A percentile compares a stretch with the other conserved stretches of the same genome.
phyloP scores from a whole-genome alignment of 306 rosid genomes.

The Pterocarpus santalinus region DNA sequence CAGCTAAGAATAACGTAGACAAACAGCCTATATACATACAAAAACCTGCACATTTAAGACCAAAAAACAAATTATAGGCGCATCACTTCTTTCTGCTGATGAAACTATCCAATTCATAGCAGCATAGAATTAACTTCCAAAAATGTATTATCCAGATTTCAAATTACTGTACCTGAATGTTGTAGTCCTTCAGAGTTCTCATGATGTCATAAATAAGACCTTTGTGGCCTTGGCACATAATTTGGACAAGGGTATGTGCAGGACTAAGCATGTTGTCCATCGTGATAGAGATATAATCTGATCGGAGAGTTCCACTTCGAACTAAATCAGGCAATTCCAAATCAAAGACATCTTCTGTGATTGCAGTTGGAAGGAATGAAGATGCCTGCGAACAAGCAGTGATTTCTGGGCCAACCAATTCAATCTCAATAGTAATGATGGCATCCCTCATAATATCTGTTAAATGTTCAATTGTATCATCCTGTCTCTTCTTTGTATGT shows the following conservation, averaged over 20 bases:
- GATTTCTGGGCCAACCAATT: constrained; percentile 71
- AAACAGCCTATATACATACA: background rate
- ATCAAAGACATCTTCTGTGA: constrained; percentile 67
- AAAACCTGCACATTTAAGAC: background rate
- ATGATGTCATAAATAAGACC: constrained; percentile 95
- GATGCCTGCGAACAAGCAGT: constrained; percentile 71
- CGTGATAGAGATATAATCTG: constrained; percentile 61
- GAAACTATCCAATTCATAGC: constrained; percentile 28
- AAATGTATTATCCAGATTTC: constrained; percentile 10
- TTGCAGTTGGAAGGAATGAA: constrained; percentile 76
- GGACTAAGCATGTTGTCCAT: constrained; percentile 95
- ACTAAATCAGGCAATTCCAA: constrained; percentile 54
- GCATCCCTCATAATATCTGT: constrained; percentile 59
- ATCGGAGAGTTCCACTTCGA: constrained; percentile 58
- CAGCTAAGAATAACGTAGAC: background rate
- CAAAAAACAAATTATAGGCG: background rate
- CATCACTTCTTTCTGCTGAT: background rate
- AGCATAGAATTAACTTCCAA: constrained; percentile 23
- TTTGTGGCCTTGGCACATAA: constrained; percentile 91
- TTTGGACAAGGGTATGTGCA: constrained; percentile 90
- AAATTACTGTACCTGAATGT: constrained; percentile 68
- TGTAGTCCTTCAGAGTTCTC: constrained; percentile 96
- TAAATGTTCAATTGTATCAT: constrained; percentile 63
- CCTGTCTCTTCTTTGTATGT: constrained; percentile 77
- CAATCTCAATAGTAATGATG: constrained; percentile 72